A percentile compares a stretch with the other conserved stretches of the same genome.
phyloP scores from a whole-genome alignment of 1,284 basidiomycete genomes.

The Leccinum pseudoinsigne region DNA sequence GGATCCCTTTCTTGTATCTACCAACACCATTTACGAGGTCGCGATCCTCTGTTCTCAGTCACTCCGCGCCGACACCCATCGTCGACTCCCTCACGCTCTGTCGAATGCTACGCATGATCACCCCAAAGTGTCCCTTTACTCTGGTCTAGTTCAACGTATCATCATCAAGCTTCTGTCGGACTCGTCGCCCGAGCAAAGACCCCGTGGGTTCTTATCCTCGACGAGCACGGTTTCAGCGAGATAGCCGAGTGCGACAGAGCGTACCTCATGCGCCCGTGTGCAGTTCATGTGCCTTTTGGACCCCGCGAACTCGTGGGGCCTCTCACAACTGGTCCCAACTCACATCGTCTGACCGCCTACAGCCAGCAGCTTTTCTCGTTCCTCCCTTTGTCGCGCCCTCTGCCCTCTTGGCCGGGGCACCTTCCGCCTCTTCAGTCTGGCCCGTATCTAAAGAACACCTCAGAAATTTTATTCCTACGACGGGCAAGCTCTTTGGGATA shows the following conservation, averaged over 20 bases:
- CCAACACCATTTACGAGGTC: too few relatives aligned
- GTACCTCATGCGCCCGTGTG: slow-evolving; percentile 40
- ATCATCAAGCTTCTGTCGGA: slow-evolving; percentile 26
- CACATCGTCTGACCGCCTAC: slow-evolving; percentile 27
- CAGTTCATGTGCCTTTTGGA: slow-evolving; percentile 42
- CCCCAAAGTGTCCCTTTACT: too few relatives aligned
- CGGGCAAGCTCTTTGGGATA: slow-evolving; percentile 48
- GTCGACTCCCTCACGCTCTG: too few relatives aligned
- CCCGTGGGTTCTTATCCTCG: slow-evolving; percentile 53
- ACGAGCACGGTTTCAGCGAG: slow-evolving; percentile 40
- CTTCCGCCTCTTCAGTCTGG: slow-evolving; percentile 39
- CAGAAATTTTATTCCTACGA: slow-evolving; percentile 38
- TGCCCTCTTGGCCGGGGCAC: slow-evolving; percentile 31
- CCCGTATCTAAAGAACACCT: slow-evolving; percentile 43
- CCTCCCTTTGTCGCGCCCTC: slow-evolving; percentile 52
- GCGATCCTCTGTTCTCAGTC: too few relatives aligned
- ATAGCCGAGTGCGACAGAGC: slow-evolving; percentile 34
- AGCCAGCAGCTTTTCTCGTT: slow-evolving; percentile 47
- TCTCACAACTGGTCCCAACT: slow-evolving; percentile 32
- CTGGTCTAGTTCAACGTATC: slow-evolving; percentile 18
- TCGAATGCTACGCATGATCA: too few relatives aligned
- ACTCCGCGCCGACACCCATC: too few relatives aligned
- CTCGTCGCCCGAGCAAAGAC: slow-evolving; percentile 40
- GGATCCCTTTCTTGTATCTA: too few relatives aligned
- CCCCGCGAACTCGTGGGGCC: slow-evolving; percentile 40